These are phyloP conservation scores for Venturia oleaginea DNA, from an alignment of 2,329 filamentous ascomycete species.

Conservation along the genomic window DNA sequence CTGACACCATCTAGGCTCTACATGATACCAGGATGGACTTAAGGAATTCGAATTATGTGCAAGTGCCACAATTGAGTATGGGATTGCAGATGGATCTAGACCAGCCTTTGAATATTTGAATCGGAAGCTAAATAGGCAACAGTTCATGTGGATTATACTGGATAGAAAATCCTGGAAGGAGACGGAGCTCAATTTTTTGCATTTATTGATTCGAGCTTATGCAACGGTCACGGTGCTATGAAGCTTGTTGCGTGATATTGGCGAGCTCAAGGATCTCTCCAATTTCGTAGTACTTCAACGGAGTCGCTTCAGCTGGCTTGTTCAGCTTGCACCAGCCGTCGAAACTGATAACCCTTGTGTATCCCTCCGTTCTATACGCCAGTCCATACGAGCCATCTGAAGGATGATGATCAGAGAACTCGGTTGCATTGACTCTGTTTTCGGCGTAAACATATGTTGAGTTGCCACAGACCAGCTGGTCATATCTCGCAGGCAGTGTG, in stretches of 20 bases:
- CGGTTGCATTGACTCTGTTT: no score
- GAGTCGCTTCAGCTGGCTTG: no score
- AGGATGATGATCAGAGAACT: no score
- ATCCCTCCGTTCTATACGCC: no score
- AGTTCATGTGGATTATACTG: no score
- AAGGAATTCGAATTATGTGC: conserved; percentile 32
- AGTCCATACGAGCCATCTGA: no score
- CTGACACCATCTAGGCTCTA: conserved; percentile 22
- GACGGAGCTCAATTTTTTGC: no score
- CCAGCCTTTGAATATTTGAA: conserved; percentile 14
- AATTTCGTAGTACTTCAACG: background rate
- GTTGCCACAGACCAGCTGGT: background rate
- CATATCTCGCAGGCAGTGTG: background rate
- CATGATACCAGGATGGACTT: conserved; percentile 32
- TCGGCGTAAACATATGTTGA: background rate
- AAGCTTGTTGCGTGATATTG: background rate
- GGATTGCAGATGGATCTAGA: conserved; percentile 33
- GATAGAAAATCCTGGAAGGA: no score
- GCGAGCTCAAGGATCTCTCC: background rate
- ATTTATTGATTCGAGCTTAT: no score
- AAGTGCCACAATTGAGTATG: conserved; percentile 36
- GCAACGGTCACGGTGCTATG: no score
- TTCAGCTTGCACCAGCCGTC: no score
- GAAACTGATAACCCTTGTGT: no score
- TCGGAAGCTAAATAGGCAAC: background rate